These are phyloP conservation scores for Xenoacremonium recifei DNA, from an alignment of 2,329 filamentous ascomycete species.

Conservation along the genomic window DNA sequence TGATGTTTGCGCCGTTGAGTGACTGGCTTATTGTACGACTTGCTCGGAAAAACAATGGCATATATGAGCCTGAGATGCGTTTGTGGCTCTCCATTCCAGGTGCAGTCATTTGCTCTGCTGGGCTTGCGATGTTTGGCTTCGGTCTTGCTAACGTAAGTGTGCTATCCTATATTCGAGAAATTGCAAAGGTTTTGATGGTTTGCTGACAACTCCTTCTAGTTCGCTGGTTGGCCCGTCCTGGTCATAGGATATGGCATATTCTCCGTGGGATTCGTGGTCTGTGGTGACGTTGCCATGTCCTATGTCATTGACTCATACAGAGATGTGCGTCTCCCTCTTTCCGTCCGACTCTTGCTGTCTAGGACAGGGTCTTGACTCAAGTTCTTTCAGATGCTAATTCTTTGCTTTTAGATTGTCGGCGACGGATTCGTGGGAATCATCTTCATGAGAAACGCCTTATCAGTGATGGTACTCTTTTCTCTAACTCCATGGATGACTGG, in stretches of 20 bases:
- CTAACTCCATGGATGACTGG: conserved; percentile 19
- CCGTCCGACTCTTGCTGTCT: too few relatives aligned
- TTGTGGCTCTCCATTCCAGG: too few relatives aligned
- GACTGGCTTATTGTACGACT: too few relatives aligned
- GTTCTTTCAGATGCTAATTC: not conserved
- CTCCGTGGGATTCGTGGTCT: conserved; percentile 34
- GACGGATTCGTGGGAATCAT: conserved; percentile 23
- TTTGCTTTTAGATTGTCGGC: conserved; percentile 17
- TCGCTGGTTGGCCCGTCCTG: conserved; percentile 37
- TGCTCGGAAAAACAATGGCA: too few relatives aligned
- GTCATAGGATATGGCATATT: conserved; percentile 35
- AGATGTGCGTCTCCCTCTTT: too few relatives aligned
- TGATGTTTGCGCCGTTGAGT: too few relatives aligned
- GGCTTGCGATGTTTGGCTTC: too few relatives aligned
- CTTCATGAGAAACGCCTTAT: conserved; percentile 21
- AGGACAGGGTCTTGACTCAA: conserved; percentile 5
- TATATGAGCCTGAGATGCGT: too few relatives aligned
- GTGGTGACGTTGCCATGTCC: conserved; percentile 32
- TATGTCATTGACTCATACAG: conserved; percentile 35
- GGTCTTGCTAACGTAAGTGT: too few relatives aligned
- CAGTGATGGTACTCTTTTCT: conserved; percentile 18
- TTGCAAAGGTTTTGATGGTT: not conserved
- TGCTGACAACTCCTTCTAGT: conserved; percentile 20
- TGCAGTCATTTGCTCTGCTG: too few relatives aligned
- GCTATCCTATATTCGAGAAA: too few relatives aligned